Base-by-base conservation (phyloP, 176 grass and related monocot species). In the Carex kokanica region DNA sequence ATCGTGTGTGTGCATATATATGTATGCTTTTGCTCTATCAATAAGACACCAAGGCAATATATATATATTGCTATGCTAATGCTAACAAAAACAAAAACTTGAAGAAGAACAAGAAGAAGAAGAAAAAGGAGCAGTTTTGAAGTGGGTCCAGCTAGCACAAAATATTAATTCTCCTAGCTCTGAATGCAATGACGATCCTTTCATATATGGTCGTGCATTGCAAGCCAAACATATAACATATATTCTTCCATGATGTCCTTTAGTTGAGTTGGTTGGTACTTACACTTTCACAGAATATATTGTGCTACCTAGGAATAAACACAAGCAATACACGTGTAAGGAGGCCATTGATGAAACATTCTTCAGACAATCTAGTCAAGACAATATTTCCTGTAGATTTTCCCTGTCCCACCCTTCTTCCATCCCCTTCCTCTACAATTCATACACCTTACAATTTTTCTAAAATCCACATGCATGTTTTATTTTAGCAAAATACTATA, bases 321-420 rank as follows among this genome's bases (percentile, higher is more conserved):
- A 66, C 8, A 4, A 80, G 3, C 55, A 12, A 82, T 64, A 82
- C 80, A 82, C 60, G 80, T 82, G 80, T 82, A 11, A 82, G 61
- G 20, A 63, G 21, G 21, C 60, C 41, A 27, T 16, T 54, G 21
- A 67, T 82, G 6, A 68, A 82, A 82, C 80, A 66, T 82, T 67
- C 80, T 17, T 8, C 40, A 66, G 60, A 82, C 57, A 47, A 81
- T 5, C 64, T 64, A 81, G 79, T 81, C 79, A 81, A 65, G 38
- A 47, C 79, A 82, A 82, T 82, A 6, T 82, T 66, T 64, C 11
- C 36, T 65, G 5, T 51, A 82, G 32, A 82, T 82, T 68, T n/a
- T 82, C 80, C 34, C 38, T 82, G 60, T 29, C 60, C 80, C 58
- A 82, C 60, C 20, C 40, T 81, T 49, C 79, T 15, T 52, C 29